Base-by-base conservation (phyloP, 768 basidiomycete genomes). In the Podaxis pistillaris region DNA sequence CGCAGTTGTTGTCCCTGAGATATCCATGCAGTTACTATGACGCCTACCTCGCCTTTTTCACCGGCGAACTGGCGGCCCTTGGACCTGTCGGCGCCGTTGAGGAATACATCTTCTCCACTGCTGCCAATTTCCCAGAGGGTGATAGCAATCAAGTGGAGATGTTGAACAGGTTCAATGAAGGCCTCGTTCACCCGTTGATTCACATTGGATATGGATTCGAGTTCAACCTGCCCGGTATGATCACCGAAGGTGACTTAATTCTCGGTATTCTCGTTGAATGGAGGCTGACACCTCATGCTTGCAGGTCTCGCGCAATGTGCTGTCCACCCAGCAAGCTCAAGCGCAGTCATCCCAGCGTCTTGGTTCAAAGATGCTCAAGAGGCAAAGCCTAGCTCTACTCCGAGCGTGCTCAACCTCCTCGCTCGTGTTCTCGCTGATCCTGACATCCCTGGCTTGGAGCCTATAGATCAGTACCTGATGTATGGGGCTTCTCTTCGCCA, bases 161-260 rank as follows among this genome's bases (percentile, higher is more conserved):
- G 86, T 67, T 90, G 12, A 78, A 76, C 41, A 80, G 88, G 17
- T 80, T 86, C 65, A 36, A 85, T 9, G 78, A 77, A 0, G 87
- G 85, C 2, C 68, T 88, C 8, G 24, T 90, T 2, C 89, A 91
- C 66, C 85, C 89, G 0, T 58, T 89, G 41, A 89, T 91, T 50
- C 86, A 90, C 66, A 64, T 74, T 2, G 88, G 86, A n/a, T 83
- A 83, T 70, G 88, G 87, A 2, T 69, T 80, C 5, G 90, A 90
- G 69, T 89, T 89, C 63, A 76, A 69, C 2, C 58, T 86, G 19
- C 79, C 83, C 6, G 89, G 87, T 0, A 69, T 88, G 50, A 71
- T 83, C 2, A 83, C 82, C 0, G 87, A 91, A 77, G 89, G 89
- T 88, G 61, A 33, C 63, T 26, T 24, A 3, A 19, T 44, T 33